Evolutionary conservation across 192 early-diverging fungal genomes (phyloP).

Genomic region (Linnemannia schmuckeri): DNA sequence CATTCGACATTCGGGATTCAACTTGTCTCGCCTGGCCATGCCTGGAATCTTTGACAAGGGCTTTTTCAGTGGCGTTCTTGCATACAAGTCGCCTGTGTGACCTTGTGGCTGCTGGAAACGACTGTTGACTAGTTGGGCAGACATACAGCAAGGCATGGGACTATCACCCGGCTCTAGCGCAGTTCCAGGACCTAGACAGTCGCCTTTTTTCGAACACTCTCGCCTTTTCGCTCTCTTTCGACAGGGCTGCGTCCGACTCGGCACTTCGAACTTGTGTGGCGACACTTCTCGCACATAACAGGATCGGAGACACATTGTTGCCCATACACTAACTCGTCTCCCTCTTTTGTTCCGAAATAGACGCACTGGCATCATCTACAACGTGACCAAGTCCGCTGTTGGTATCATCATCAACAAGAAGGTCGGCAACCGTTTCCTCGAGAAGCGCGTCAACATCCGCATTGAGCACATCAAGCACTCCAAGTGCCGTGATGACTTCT

Average conservation of each 20-base stretch:
- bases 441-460: constrained; percentile 98
- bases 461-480: constrained; percentile 99
- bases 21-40: not conserved
- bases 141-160: too few species aligned
- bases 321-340: constrained; percentile 63
- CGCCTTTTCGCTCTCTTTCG: too few species aligned
- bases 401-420: constrained; percentile 99
- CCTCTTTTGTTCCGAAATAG: constrained; percentile 53
- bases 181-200: too few species aligned
- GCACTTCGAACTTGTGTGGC: not conserved
- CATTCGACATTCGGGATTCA: constrained; percentile 5
- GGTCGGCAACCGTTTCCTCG: constrained; percentile 97
- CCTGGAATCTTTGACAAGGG: not conserved
- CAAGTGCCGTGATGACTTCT: constrained; percentile 98
- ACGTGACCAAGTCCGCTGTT: constrained; percentile 99
- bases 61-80: not conserved
- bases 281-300: not conserved
- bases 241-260: not conserved
- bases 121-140: too few species aligned
- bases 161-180: too few species aligned
- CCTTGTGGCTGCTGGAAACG: too few species aligned
- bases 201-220: too few species aligned
- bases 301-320: not conserved
- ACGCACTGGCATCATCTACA: constrained; percentile 98
- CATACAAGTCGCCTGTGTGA: not conserved